phyloP scores from a whole-genome alignment of 192 early-diverging fungal species.

The Gamsiella multidivaricata region DNA sequence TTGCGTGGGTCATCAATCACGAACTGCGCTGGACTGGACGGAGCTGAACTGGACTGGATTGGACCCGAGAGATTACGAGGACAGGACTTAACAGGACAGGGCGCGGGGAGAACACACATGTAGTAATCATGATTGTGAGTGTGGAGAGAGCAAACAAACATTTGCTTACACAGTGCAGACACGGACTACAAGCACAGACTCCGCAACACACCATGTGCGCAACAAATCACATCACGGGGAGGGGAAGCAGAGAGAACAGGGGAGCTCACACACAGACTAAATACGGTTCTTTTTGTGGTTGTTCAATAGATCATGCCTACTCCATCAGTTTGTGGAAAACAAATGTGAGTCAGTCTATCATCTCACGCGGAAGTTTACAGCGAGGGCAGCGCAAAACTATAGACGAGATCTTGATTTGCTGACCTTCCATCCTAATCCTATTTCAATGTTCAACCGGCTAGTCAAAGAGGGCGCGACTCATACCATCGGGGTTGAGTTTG shows the following conservation, averaged over 20 bases:
- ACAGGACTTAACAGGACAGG: no score
- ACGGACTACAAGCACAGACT: background rate
- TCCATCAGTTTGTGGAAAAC: slow-evolving; percentile 70
- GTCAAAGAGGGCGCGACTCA: slow-evolving; percentile 72
- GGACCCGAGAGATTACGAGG: no score
- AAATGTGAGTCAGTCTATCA: slow-evolving; percentile 62
- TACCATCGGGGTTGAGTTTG: slow-evolving; percentile 86
- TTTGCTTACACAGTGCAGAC: background rate
- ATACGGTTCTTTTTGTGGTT: background rate
- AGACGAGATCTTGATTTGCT: no score
- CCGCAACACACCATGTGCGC: background rate
- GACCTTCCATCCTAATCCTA: background rate
- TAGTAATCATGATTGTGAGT: no score
- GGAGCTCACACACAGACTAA: slow-evolving; percentile 4
- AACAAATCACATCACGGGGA: no score
- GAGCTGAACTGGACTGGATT: no score
- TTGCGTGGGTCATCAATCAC: background rate
- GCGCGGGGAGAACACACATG: no score
- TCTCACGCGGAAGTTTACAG: no score
- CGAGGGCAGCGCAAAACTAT: no score
- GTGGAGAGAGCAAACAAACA: no score
- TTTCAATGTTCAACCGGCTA: slow-evolving; percentile 1
- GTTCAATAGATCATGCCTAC: slow-evolving; percentile 62
- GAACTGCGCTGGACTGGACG: background rate
- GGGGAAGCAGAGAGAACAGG: background rate